A percentile compares a stretch with the other conserved stretches of the same genome.
These are phyloP conservation scores for Coemansia sp. DNA, from an alignment of 192 early-diverging fungal species.

Conservation along the genomic window DNA sequence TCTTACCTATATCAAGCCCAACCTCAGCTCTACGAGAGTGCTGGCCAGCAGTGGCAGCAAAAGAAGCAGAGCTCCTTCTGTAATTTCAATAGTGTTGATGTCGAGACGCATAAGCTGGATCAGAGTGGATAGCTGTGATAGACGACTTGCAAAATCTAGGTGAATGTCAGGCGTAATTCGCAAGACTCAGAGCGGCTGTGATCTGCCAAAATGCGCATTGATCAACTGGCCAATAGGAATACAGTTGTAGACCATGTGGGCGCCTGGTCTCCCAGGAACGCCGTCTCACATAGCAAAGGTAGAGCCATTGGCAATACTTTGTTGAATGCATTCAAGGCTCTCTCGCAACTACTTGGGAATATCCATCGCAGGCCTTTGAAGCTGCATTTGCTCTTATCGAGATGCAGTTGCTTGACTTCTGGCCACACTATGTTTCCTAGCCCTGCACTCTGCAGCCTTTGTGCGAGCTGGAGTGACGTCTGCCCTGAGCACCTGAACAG, in stretches of 20 bases:
- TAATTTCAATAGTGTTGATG: neutral
- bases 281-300: conserved; percentile 10
- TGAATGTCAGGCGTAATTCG: neutral
- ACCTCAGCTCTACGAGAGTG: conserved; percentile 12
- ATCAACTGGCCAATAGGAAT: conserved; percentile 15
- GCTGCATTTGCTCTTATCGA: neutral
- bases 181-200: neutral
- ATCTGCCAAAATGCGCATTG: conserved; percentile 11
- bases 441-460: neutral
- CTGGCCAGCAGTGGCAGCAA: neutral
- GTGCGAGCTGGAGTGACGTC: neutral
- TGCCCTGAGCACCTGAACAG: neutral
- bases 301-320: neutral
- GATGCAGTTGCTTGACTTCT: neutral
- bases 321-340: neutral
- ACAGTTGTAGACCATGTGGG: neutral
- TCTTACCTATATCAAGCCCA: neutral
- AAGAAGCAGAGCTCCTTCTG: neutral
- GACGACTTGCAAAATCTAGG: neutral
- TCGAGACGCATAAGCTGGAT: neutral
- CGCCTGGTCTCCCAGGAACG: conserved; percentile 5
- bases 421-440: conserved; percentile 8
- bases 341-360: neutral
- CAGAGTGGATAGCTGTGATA: neutral
- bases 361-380: neutral